Percentiles rank a stretch among this genome's conserved stretches.
These are phyloP conservation scores for Populus trichocarpa DNA, from an alignment of 441 rosid species.

Conservation along the genomic window DNA sequence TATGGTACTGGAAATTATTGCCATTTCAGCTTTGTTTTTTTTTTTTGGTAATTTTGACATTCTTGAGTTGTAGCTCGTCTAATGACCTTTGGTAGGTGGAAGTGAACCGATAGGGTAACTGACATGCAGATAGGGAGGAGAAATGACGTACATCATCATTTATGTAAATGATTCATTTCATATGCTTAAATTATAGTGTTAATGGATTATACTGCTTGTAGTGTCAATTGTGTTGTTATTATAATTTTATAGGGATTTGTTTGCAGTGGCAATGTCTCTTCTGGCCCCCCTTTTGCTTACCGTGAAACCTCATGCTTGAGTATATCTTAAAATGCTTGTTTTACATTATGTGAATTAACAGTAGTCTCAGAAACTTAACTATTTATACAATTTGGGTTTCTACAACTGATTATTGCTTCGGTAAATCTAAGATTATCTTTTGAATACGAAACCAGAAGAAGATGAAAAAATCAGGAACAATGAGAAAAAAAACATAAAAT, in stretches of 20 bases:
- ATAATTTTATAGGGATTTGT: neutral
- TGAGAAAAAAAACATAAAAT: no score
- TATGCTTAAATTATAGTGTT: neutral
- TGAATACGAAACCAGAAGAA: neutral
- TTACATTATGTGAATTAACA: neutral
- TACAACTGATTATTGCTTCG: neutral
- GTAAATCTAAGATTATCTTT: neutral
- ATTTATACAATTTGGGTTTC: neutral
- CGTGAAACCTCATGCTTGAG: neutral
- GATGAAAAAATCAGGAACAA: neutral
- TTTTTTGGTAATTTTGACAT: neutral
- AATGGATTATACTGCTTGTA: neutral
- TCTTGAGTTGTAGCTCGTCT: neutral
- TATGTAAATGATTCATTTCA: neutral
- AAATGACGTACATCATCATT: neutral
- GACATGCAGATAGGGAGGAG: neutral
- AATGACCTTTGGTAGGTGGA: neutral
- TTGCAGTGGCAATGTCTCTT: neutral
- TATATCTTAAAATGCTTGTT: neutral
- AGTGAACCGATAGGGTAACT: neutral
- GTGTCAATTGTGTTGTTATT: neutral
- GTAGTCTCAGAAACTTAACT: neutral
- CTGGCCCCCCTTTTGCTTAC: neutral
- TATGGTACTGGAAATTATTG: neutral
- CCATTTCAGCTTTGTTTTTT: neutral